Base-by-base conservation (phyloP, 2,329 filamentous ascomycete species). In the Botrytis cinerea region DNA sequence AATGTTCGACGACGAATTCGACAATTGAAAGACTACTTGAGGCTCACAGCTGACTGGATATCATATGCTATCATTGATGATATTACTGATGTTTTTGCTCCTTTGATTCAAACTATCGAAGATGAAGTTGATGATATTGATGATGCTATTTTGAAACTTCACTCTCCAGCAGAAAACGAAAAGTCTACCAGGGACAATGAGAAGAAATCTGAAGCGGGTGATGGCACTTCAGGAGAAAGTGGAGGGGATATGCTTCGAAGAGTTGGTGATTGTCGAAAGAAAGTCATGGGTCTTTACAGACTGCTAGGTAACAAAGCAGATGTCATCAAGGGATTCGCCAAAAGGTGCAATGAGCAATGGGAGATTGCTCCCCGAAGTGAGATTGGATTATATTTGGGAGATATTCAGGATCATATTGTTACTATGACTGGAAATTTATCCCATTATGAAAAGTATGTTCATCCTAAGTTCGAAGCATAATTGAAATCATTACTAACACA, bases 361-460 rank as follows among this genome's bases (percentile, higher is more conserved):
- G 93, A 98, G 78, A 93, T 99, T 74, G 95, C 96, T 9, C 96
- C 96, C 18, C 89, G 95, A 75, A 96, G 93, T 48, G 96, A 99
- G 81, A 98, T 99, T 81, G 96, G 96, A n/a, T 84, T 99, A 71
- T 99, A 98, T 83, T 85, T 99, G 74, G 96, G 96, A 75, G 96
- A 99, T 84, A 99, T 99, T 76, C 96, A 99, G 82, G 96, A 99
- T 84, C 96, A 99, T 82, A 98, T 99, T 78, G 91, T 99, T 78
- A 99, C 96, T 76, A 99, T 99, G 96, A 98, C 95, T 54, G 93
- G 92, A 70, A 99, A 98, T 81, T 84, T 99, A 80, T 92, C 91
- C 77, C 96, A 99, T 81, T 98, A 98, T 80, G 96, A 99, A 83
- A 97, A 95, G 93, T 96, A 86, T 80, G 91, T 86, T 18, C 28